Conservation (phyloP, 1,139 yeast genomes). For the Scheffersomyces illinoinensis region DNA sequence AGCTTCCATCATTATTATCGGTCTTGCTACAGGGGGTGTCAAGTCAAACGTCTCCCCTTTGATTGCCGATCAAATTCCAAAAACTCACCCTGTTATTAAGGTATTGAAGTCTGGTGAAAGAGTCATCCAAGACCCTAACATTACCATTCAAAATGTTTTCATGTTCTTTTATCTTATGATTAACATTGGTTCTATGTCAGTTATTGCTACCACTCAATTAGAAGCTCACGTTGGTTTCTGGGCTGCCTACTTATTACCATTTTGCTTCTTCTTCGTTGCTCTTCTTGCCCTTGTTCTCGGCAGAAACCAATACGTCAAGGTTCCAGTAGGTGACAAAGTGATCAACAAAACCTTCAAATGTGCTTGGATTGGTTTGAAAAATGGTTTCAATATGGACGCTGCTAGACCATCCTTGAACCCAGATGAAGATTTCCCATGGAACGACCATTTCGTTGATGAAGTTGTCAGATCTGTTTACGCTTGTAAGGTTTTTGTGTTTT, state of each 20-base stretch:
- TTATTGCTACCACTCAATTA: slow-evolving; percentile 27
- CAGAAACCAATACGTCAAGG: slow-evolving; percentile 55
- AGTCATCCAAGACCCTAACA: slow-evolving; percentile 26
- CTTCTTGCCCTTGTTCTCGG: slow-evolving; percentile 57
- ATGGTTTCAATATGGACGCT: slow-evolving; percentile 50
- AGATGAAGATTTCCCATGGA: slow-evolving; percentile 51
- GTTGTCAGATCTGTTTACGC: slow-evolving; percentile 58
- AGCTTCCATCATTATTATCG: slow-evolving; percentile 66
- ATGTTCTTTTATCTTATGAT: slow-evolving; percentile 30
- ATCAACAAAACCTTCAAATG: slow-evolving; percentile 57
- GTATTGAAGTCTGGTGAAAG: slow-evolving; percentile 25
- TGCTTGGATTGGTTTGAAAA: slow-evolving; percentile 44
- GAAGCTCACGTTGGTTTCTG: slow-evolving; percentile 26
- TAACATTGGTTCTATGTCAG: slow-evolving; percentile 25
- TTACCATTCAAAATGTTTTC: slow-evolving; percentile 27
- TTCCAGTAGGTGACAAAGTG: slow-evolving; percentile 65
- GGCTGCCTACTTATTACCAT: slow-evolving; percentile 51
- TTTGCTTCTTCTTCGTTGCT: slow-evolving; percentile 66
- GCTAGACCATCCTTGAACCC: slow-evolving; percentile 58
- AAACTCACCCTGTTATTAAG: slow-evolving; percentile 21
- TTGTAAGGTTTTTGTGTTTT: slow-evolving; percentile 63
- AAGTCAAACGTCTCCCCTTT: slow-evolving; percentile 78
- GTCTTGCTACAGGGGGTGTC: slow-evolving; percentile 81
- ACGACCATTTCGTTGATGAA: slow-evolving; percentile 63
- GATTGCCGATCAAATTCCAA: slow-evolving; percentile 70